Conservation (phyloP, 2,329 filamentous ascomycete genomes). For the Teratosphaeria epicoccoides region DNA sequence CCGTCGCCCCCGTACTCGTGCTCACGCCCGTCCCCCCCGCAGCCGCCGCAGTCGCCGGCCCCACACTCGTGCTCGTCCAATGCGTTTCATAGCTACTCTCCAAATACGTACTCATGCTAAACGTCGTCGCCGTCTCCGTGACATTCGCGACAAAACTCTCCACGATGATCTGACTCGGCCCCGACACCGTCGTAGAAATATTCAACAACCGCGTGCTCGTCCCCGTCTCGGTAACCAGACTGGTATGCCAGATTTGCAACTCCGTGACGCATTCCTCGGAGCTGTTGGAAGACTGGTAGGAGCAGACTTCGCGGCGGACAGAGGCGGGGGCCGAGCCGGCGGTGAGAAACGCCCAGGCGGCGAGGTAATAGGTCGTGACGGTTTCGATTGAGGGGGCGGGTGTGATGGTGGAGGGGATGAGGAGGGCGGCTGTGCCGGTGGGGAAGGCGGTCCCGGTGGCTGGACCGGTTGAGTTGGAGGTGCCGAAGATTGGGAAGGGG, state of each 20-base stretch:
- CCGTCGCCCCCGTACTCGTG: conserved; percentile 21
- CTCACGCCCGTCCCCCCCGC: no score
- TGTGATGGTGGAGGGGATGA: conserved; percentile 20
- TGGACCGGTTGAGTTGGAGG: conserved; percentile 1
- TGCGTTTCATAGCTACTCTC: conserved; percentile 29
- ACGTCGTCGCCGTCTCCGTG: conserved; percentile 28
- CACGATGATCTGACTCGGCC: conserved; percentile 26
- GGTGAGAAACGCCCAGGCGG: conserved; percentile 34
- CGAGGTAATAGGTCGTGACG: conserved; percentile 35
- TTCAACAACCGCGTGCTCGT: conserved; percentile 29
- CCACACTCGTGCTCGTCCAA: conserved; percentile 19
- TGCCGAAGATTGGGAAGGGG: conserved; percentile 1
- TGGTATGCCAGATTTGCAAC: conserved; percentile 33
- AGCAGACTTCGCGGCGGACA: conserved; percentile 33
- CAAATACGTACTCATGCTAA: conserved; percentile 31
- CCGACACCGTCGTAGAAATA: conserved; percentile 30
- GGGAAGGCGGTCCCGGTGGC: conserved; percentile 1
- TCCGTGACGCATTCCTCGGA: conserved; percentile 31
- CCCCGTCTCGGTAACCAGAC: conserved; percentile 28
- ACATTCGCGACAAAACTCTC: conserved; percentile 31
- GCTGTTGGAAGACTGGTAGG: conserved; percentile 22
- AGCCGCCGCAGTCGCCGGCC: conserved; percentile 7
- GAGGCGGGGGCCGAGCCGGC: conserved; percentile 28
- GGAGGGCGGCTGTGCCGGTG: conserved; percentile 2
- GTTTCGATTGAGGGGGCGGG: conserved; percentile 29